phyloP scores from a whole-genome alignment of 2,329 filamentous ascomycete species.

The Chaetomiaceae sp. region DNA sequence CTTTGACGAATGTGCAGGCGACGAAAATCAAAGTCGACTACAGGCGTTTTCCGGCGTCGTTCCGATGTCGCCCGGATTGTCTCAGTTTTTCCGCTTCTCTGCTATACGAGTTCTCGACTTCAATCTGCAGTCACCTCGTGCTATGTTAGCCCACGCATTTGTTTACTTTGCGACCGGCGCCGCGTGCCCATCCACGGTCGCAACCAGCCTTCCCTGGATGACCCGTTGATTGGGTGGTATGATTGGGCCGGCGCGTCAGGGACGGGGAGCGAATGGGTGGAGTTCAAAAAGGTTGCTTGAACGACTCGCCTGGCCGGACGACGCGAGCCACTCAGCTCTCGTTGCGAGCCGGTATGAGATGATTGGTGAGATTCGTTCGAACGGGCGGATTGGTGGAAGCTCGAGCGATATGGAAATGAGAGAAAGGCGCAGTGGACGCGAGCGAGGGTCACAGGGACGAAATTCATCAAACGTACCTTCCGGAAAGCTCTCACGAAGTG shows the following conservation, averaged over 20 bases:
- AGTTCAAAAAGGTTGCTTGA: conserved; percentile 28
- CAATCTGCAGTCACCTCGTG: conserved; percentile 1
- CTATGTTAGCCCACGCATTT: conserved; percentile 19
- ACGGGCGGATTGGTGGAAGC: conserved; percentile 19
- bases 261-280: conserved; percentile 30
- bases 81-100: conserved; percentile 2
- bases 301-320: conserved; percentile 21
- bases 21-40: background rate
- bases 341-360: conserved; percentile 29
- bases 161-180: conserved; percentile 26
- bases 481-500: conserved; percentile 9
- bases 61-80: conserved; percentile 6
- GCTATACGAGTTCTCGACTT: conserved; percentile 7
- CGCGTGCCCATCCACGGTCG: conserved; percentile 15
- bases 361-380: conserved; percentile 29
- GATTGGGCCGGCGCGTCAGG: conserved; percentile 29
- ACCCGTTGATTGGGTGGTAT: conserved; percentile 30
- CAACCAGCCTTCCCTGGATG: conserved; percentile 20
- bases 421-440: conserved; percentile 4
- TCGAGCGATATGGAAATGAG: conserved; percentile 3
- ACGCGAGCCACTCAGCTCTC: conserved; percentile 30
- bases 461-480: conserved; percentile 20
- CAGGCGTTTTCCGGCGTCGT: background rate
- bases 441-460: background rate
- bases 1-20: background rate